phyloP scores from a whole-genome alignment of 768 basidiomycete genomes.

The Russula compacta region DNA sequence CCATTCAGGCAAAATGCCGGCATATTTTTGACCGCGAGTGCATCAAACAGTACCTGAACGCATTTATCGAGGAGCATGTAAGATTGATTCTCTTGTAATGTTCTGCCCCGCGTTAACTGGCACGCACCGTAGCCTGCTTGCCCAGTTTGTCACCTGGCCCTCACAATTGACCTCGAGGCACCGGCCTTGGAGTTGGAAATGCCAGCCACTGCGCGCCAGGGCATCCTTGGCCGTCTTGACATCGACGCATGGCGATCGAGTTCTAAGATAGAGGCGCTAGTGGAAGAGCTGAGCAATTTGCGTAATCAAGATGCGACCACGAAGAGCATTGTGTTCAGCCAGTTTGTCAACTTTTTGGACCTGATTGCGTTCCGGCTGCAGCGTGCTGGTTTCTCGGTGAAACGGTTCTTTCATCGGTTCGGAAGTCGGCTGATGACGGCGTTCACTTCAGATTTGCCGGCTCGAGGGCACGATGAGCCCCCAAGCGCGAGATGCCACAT shows the following conservation, averaged over 20 bases:
- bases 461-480: constrained; percentile 97
- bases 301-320: constrained; percentile 79
- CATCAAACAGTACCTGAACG: constrained; percentile 84
- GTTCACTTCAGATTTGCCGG: constrained; percentile 68
- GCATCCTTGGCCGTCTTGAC: constrained; percentile 86
- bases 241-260: constrained; percentile 88
- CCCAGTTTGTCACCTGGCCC: constrained; percentile 85
- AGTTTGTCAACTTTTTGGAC: constrained; percentile 90
- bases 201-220: constrained; percentile 53
- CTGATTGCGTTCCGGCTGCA: constrained; percentile 89
- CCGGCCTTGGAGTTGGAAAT: constrained; percentile 82
- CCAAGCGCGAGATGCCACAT: constrained; percentile 92
- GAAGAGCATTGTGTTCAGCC: constrained; percentile 95
- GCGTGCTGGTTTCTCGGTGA: constrained; percentile 80
- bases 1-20: constrained; percentile 85
- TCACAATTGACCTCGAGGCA: constrained; percentile 95
- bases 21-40: constrained; percentile 97
- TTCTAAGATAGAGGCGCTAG: constrained; percentile 93
- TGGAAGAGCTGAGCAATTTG: constrained; percentile 87
- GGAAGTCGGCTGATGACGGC: constrained; percentile 8
- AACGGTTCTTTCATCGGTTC: constrained; percentile 21
- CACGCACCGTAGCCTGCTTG: constrained; percentile 60
- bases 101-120: background rate
- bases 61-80: constrained; percentile 57
- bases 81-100: background rate